Evolutionary conservation across 805 yeast genomes (phyloP).

Genomic region (Metschnikowia hibisci): DNA sequence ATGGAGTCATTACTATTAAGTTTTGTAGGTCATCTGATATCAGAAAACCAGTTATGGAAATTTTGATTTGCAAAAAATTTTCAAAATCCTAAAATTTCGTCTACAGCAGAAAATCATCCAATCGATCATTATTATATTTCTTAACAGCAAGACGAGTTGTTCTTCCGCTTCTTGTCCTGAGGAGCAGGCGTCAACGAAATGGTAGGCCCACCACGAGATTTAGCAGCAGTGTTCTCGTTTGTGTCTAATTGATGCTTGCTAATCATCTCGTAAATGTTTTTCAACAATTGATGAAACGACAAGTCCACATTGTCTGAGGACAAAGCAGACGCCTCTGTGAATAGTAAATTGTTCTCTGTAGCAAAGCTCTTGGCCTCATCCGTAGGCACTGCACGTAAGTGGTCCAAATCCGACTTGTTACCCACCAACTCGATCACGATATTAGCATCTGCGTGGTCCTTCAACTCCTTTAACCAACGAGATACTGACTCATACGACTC

Average conservation of each 20-base stretch:
- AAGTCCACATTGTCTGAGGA: conserved; percentile 92
- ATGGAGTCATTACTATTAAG: too few relatives aligned
- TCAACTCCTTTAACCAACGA: conserved; percentile 87
- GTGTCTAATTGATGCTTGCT: conserved; percentile 88
- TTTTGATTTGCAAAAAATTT: too few relatives aligned
- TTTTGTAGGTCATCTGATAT: too few relatives aligned
- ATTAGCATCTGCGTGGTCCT: conserved; percentile 90
- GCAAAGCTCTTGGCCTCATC: conserved; percentile 96
- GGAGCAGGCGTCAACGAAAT: conserved; percentile 92
- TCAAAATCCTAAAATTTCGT: too few relatives aligned
- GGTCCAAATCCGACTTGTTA: conserved; percentile 86
- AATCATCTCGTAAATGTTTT: conserved; percentile 92
- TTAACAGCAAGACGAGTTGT: conserved; percentile 68
- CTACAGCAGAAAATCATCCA: too few relatives aligned
- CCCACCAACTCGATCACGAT: conserved; percentile 93
- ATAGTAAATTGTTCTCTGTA: conserved; percentile 82
- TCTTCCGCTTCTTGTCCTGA: conserved; percentile 62
- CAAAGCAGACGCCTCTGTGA: conserved; percentile 94
- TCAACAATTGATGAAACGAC: conserved; percentile 89
- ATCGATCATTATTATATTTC: conserved; percentile 1
- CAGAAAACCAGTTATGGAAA: too few relatives aligned
- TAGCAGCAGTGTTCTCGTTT: conserved; percentile 63
- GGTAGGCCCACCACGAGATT: conserved; percentile 77
- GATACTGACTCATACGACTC: conserved; percentile 81
- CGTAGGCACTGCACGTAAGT: conserved; percentile 93